Evolutionary conservation across 768 basidiomycete genomes (phyloP).

Genomic region (Boletus rubescentipes): DNA sequence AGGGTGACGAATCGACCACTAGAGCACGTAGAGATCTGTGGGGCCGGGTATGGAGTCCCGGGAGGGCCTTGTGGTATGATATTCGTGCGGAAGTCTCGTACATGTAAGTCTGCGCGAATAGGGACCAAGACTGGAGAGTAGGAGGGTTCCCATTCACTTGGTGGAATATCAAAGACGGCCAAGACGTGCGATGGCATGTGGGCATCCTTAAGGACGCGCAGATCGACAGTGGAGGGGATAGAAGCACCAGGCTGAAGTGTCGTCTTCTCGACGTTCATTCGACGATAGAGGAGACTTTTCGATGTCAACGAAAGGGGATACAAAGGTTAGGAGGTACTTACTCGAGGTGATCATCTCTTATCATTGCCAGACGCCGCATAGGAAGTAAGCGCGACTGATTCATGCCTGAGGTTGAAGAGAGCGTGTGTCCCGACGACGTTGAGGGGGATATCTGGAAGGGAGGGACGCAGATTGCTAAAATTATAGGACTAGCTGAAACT

Average conservation of each 20-base stretch:
- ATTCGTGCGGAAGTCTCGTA: conserved; percentile 36
- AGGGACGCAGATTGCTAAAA: background rate
- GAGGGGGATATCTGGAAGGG: conserved; percentile 13
- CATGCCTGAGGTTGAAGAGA: conserved; percentile 19
- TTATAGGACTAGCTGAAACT: conserved; percentile 16
- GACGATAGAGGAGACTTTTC: conserved; percentile 31
- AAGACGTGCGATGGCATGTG: conserved; percentile 59
- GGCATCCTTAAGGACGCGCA: conserved; percentile 45
- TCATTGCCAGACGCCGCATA: conserved; percentile 15
- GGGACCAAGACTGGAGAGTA: conserved; percentile 50
- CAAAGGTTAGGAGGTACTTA: conserved; percentile 5
- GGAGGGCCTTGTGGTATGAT: conserved; percentile 35
- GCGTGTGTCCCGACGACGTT: conserved; percentile 11
- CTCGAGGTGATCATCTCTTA: conserved; percentile 31
- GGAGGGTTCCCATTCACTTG: conserved; percentile 27
- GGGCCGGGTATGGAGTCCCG: conserved; percentile 35
- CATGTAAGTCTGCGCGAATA: conserved; percentile 49
- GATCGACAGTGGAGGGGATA: conserved; percentile 46
- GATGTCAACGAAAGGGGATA: conserved; percentile 8
- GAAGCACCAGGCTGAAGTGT: conserved; percentile 22
- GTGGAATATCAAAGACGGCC: conserved; percentile 40
- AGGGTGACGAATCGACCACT: conserved; percentile 42
- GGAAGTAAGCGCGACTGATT: conserved; percentile 26
- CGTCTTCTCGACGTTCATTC: conserved; percentile 34
- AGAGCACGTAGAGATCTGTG: conserved; percentile 19